These are phyloP conservation scores for Hyaloperonospora arabidopsidis DNA, from an alignment of 352 stramenopile genomes.

Conservation along the genomic window DNA sequence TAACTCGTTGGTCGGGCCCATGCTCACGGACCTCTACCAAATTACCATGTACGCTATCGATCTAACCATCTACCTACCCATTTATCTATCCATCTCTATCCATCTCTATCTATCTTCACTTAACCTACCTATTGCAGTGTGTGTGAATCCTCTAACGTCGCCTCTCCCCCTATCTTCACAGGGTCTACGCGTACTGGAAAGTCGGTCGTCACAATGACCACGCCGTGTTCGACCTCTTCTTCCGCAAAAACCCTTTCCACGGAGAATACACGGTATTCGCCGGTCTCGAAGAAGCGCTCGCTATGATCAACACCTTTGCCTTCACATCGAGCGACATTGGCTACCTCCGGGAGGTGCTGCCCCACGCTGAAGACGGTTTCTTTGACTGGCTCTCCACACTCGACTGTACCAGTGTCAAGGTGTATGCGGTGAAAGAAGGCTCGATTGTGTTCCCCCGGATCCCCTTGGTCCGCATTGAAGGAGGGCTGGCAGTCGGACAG, in stretches of 20 bases:
- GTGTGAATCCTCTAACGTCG: not conserved
- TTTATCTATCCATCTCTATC: not conserved
- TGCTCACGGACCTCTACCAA: conserved; percentile 99
- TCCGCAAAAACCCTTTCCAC: conserved; percentile 99
- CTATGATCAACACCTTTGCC: conserved; percentile 90
- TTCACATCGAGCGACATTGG: conserved; percentile 91
- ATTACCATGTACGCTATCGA: conserved; percentile 66
- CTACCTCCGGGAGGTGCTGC: conserved; percentile 87
- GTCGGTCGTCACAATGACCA: conserved; percentile 89
- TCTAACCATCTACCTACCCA: too few species aligned
- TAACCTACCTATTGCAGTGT: too few species aligned
- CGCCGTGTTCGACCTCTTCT: conserved; percentile 96
- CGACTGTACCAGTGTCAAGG: conserved; percentile 89
- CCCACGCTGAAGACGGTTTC: conserved; percentile 89
- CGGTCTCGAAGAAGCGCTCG: conserved; percentile 87
- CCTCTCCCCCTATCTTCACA: conserved; percentile 27
- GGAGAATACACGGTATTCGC: conserved; percentile 95
- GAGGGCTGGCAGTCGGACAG: conserved; percentile 91
- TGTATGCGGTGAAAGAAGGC: conserved; percentile 94
- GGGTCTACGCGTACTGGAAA: conserved; percentile 99
- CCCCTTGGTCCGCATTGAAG: conserved; percentile 90
- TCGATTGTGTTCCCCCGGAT: conserved; percentile 95
- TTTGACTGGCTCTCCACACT: conserved; percentile 92
- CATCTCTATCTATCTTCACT: not conserved
- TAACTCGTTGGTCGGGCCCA: conserved; percentile 91